phyloP scores from a whole-genome alignment of 352 stramenopile genomes.

The Phytopythium cucurbitacearum region DNA sequence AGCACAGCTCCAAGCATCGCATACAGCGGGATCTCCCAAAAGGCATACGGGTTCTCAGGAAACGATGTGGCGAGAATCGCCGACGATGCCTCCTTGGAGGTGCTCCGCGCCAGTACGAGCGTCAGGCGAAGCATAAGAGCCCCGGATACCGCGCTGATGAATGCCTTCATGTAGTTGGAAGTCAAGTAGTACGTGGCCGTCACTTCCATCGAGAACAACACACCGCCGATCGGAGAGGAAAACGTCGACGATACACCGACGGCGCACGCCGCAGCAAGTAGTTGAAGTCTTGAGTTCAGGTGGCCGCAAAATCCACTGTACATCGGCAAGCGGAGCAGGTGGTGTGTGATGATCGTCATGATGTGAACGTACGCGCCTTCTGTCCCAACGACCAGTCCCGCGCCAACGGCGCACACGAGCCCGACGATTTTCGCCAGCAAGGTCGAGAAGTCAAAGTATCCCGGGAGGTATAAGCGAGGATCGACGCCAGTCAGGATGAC shows the following conservation, averaged over 20 bases:
- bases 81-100: conserved; percentile 38
- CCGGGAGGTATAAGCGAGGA: conserved; percentile 70
- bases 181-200: conserved; percentile 87
- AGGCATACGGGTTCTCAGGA: conserved; percentile 41
- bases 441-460: conserved; percentile 82
- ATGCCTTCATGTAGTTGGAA: conserved; percentile 89
- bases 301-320: conserved; percentile 78
- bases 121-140: conserved; percentile 75
- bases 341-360: conserved; percentile 90
- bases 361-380: conserved; percentile 99
- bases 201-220: conserved; percentile 95
- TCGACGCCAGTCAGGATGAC: conserved; percentile 85
- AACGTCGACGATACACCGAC: conserved; percentile 92
- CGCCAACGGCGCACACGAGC: conserved; percentile 91
- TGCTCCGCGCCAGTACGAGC: conserved; percentile 51
- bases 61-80: conserved; percentile 51
- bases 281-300: conserved; percentile 79
- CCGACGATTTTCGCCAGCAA: conserved; percentile 90
- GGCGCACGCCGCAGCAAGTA: conserved; percentile 89
- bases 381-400: conserved; percentile 95
- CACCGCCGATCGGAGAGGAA: conserved; percentile 91
- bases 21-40: conserved; percentile 77
- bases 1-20: conserved; percentile 51
- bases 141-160: conserved; percentile 77
- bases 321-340: conserved; percentile 73